These are phyloP conservation scores for Lactarius tabidus DNA, from an alignment of 768 basidiomycete genomes.

Conservation along the genomic window DNA sequence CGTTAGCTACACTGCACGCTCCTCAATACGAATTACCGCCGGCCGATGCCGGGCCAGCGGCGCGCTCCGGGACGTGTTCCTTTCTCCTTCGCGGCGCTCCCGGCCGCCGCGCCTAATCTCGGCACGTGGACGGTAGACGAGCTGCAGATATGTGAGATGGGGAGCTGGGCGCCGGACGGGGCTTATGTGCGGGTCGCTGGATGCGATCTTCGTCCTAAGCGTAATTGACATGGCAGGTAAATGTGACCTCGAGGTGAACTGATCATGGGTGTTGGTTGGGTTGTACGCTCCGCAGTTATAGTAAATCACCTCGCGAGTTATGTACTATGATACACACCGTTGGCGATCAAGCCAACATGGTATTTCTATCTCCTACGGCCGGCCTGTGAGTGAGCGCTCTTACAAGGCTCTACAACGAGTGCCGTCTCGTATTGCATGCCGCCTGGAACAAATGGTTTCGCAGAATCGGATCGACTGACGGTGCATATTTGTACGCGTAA, in stretches of 20 bases:
- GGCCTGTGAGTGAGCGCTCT: no score
- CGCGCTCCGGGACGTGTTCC: conserved; percentile 31
- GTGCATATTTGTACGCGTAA: no score
- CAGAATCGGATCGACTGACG: no score
- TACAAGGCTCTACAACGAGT: no score
- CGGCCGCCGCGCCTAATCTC: conserved; percentile 37
- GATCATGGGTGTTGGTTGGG: neutral
- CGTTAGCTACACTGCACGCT: conserved; percentile 38
- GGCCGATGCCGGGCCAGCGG: conserved; percentile 26
- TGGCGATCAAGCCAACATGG: no score
- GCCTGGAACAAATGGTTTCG: no score
- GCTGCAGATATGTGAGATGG: neutral
- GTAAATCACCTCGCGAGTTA: no score
- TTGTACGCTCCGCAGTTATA: neutral
- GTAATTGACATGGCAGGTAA: neutral
- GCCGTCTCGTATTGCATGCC: no score
- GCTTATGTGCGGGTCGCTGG: conserved; percentile 48
- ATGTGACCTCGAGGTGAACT: neutral
- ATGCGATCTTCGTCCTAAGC: conserved; percentile 10
- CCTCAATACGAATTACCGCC: conserved; percentile 38
- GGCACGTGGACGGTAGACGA: conserved; percentile 33
- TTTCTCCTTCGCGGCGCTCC: conserved; percentile 37
- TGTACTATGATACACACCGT: no score
- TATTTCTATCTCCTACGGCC: no score
- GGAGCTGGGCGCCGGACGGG: conserved; percentile 34